Base-by-base conservation (phyloP, 1,284 basidiomycete species). In the Fomitopsis pinicola region DNA sequence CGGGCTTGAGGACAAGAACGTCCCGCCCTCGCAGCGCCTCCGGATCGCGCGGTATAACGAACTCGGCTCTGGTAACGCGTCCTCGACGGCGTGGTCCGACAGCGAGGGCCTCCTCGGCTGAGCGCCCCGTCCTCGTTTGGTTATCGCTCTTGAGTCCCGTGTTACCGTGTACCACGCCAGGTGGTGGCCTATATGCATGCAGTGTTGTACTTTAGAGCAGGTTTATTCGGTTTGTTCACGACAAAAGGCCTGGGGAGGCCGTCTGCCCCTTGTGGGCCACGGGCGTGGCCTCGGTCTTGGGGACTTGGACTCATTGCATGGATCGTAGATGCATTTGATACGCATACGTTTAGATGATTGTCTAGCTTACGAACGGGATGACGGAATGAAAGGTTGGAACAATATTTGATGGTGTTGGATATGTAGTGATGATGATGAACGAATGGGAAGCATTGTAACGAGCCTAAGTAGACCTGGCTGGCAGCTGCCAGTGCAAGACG, bases 11-110 rank as follows among this genome's bases (percentile, higher is more conserved):
- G 88, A 91, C 70, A 85, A 84, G 72, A 66, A 72, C 0, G 80
- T 91, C 50, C 89, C 89, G 12, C 88, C 87, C 2, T 82, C 83
- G 58, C 88, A 90, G 67, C 80, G 86, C 33, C 79, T 91, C n/a
- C 85, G 84, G 61, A 83, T 90, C 64, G 85, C 87, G 14, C 77
- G 80, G 36, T 89, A 87, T 67, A 85, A 76, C 62, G 88, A 90
- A 71, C 75, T 89, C 19, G 76, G 80, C 57, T 82, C 82, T 15
- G 77, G 81, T 9, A 83, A 83, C 62, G 64, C 66, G 35, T 75
- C 73, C 22, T 72, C 71, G 45, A 72, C 72, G 4, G 77, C 77
- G 19, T 66, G 70, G 53, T 77, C 76, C 36, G 77, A 78, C 61
- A 69, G 70, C 59, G 76, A 78, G 67, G 76, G 76, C 50, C 68